A percentile compares a stretch with the other conserved stretches of the same genome.
Evolutionary conservation across 164 flowering plant genomes (phyloP).

Genomic region (Hamamelis virginiana): DNA sequence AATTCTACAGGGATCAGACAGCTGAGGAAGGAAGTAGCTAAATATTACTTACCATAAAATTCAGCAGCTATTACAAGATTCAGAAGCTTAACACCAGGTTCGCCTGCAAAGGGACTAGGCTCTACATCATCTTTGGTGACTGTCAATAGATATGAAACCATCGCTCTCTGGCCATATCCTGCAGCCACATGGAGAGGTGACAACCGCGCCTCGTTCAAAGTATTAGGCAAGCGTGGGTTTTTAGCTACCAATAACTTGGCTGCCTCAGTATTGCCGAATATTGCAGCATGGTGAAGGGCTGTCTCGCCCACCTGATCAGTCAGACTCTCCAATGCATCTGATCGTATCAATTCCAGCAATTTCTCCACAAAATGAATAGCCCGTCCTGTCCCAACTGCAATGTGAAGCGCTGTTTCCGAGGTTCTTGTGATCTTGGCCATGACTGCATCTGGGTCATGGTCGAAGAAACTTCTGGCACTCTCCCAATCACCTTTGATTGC

Average conservation of each 20-base stretch:
- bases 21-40: too few relatives aligned
- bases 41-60: constrained; percentile 10
- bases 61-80: background rate
- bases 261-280: constrained; percentile 10
- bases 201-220: background rate
- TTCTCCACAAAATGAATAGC: background rate
- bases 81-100: constrained; percentile 6
- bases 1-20: too few relatives aligned
- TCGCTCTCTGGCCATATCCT: constrained; percentile 10
- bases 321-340: background rate
- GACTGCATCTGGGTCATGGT: background rate
- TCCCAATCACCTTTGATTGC: constrained; percentile 11
- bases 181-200: constrained; percentile 12
- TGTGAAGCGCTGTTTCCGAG: constrained; percentile 5
- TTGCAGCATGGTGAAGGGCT: constrained; percentile 11
- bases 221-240: background rate
- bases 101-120: constrained; percentile 5
- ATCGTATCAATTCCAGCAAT: background rate
- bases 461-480: too few relatives aligned
- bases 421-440: background rate
- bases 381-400: constrained; percentile 19
- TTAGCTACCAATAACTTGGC: constrained; percentile 9
- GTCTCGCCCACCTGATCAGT: constrained; percentile 8
- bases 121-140: background rate
- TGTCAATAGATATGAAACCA: constrained; percentile 10